Conservation (phyloP, 257 asterid species). For the Solanum infundibuliforme region DNA sequence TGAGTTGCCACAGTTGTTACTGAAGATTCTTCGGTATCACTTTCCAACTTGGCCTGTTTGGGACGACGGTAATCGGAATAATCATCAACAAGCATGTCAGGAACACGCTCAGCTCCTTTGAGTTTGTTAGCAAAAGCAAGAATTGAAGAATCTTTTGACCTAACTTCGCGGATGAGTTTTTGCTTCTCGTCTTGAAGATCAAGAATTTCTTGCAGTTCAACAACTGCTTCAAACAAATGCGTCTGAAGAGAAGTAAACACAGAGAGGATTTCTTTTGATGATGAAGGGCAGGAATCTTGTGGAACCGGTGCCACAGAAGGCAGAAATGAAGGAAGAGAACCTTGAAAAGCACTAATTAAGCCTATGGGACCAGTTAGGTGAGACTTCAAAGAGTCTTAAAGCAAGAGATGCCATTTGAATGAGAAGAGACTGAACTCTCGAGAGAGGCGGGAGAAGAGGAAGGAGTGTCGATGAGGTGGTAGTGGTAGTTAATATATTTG, state of each 20-base stretch:
- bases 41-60: conserved; percentile 45
- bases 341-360: conserved; percentile 48
- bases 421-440: conserved; percentile 79
- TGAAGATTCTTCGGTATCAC: conserved; percentile 28
- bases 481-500: conserved; percentile 27
- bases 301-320: conserved; percentile 46
- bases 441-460: conserved; percentile 86
- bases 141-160: conserved; percentile 52
- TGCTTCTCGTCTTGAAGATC: conserved; percentile 85
- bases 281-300: conserved; percentile 32
- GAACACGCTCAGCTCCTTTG: conserved; percentile 60
- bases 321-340: conserved; percentile 64
- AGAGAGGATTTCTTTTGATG: conserved; percentile 58
- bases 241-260: conserved; percentile 56
- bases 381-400: conserved; percentile 74
- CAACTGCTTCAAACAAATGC: conserved; percentile 77
- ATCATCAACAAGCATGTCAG: conserved; percentile 76
- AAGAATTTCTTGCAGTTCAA: conserved; percentile 82
- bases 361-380: conserved; percentile 77
- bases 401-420: conserved; percentile 79
- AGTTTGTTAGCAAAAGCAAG: conserved; percentile 71
- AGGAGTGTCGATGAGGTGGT: conserved; percentile 66
- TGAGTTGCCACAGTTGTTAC: conserved; percentile 61
- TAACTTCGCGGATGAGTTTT: conserved; percentile 52
- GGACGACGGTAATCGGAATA: conserved; percentile 64